phyloP scores from a whole-genome alignment of 768 basidiomycete species.

The Trametes gibbosa region DNA sequence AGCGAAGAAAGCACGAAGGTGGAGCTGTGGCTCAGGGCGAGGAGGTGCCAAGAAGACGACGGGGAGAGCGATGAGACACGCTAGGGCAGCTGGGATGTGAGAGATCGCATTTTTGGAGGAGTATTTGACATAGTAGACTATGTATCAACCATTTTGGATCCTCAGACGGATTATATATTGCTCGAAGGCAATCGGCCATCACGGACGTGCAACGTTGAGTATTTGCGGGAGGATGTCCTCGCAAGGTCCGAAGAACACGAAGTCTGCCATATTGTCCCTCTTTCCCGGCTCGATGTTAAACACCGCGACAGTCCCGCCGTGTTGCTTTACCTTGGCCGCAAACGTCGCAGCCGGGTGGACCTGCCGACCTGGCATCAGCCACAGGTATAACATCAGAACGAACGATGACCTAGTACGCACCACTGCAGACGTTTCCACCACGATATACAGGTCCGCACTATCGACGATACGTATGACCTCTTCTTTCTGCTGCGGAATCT shows the following conservation, averaged over 20 bases:
- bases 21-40: slow-evolving; percentile 25
- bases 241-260: slow-evolving; percentile 49
- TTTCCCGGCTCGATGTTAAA: slow-evolving; percentile 32
- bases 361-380: too few species aligned
- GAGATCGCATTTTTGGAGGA: too few species aligned
- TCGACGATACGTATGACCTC: slow-evolving; percentile 28
- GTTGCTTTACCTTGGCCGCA: slow-evolving; percentile 20
- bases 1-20: slow-evolving; percentile 14
- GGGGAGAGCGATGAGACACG: too few species aligned
- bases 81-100: too few species aligned
- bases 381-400: neutral
- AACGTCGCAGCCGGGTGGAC: slow-evolving; percentile 35
- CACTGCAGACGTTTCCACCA: slow-evolving; percentile 37
- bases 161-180: neutral
- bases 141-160: neutral
- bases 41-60: neutral
- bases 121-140: neutral
- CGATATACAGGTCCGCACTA: slow-evolving; percentile 32
- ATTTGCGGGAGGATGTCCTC: slow-evolving; percentile 43
- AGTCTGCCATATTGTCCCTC: slow-evolving; percentile 43
- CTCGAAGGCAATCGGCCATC: neutral
- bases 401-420: slow-evolving; percentile 11
- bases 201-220: slow-evolving; percentile 27
- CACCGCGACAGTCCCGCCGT: slow-evolving; percentile 36
- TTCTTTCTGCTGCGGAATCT: slow-evolving; percentile 28